Percentiles rank a stretch among this genome's conserved stretches.
Evolutionary conservation across 768 basidiomycete genomes (phyloP).

Genomic region (Lactifluus pinguis): DNA sequence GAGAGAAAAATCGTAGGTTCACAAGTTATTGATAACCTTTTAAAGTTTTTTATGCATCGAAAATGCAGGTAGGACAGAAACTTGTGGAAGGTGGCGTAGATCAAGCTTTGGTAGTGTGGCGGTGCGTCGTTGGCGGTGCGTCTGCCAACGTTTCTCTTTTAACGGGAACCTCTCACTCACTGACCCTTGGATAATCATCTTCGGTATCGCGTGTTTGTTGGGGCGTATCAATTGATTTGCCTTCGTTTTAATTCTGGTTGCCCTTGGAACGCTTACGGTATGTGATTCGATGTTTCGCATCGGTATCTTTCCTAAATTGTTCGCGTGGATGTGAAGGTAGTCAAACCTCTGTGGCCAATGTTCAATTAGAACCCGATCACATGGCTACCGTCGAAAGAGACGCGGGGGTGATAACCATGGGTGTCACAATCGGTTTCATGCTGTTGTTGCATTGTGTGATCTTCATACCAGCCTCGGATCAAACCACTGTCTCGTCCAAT

Average conservation of each 20-base stretch:
- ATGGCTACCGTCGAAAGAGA: slow-evolving; percentile 39
- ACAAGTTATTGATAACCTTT: background rate
- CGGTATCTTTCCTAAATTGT: background rate
- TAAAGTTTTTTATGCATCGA: background rate
- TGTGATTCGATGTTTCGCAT: slow-evolving; percentile 13
- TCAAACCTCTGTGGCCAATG: slow-evolving; percentile 63
- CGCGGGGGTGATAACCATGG: slow-evolving; percentile 10
- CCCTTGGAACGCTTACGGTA: slow-evolving; percentile 13
- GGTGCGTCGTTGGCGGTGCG: no score
- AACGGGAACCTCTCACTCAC: background rate
- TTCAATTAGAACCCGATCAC: slow-evolving; percentile 53
- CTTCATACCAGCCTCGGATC: no score
- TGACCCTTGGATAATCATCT: slow-evolving; percentile 38
- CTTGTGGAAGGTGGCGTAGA: slow-evolving; percentile 40
- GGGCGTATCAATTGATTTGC: slow-evolving; percentile 54
- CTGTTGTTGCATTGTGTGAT: background rate
- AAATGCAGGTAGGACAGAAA: slow-evolving; percentile 50
- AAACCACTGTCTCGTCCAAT: background rate
- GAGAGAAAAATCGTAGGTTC: slow-evolving; percentile 30
- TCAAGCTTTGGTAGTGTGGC: slow-evolving; percentile 37
- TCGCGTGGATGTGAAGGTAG: slow-evolving; percentile 31
- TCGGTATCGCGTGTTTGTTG: slow-evolving; percentile 45
- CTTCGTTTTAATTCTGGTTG: slow-evolving; percentile 32
- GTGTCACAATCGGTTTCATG: no score
- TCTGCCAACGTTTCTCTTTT: no score